Percentiles rank a stretch among this genome's conserved stretches.
Evolutionary conservation across 805 yeast genomes (phyloP).

Genomic region (Kazachstania africana): DNA sequence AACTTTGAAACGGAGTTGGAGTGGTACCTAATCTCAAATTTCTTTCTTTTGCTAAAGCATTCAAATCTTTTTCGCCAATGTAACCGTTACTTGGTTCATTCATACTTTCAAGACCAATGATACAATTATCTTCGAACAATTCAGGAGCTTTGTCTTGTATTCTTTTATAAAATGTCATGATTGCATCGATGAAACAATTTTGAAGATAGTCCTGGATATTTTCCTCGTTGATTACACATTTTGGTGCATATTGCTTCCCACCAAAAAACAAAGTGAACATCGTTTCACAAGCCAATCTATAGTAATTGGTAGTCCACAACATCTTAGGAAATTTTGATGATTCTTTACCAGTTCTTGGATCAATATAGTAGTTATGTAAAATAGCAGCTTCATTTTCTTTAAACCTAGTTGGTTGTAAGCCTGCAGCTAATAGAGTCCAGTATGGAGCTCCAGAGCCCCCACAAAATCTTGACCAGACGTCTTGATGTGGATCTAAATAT

Average conservation of each 20-base stretch:
- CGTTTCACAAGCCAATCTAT: slow-evolving; percentile 57
- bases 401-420: slow-evolving; percentile 69
- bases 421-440: slow-evolving; percentile 88
- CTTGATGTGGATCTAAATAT: slow-evolving; percentile 84
- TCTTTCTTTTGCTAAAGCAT: slow-evolving; percentile 43
- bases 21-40: slow-evolving; percentile 67
- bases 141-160: slow-evolving; percentile 33
- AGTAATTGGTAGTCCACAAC: slow-evolving; percentile 89
- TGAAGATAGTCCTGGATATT: slow-evolving; percentile 77
- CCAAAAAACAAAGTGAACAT: slow-evolving; percentile 83
- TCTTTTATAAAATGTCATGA: slow-evolving; percentile 34
- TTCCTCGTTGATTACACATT: slow-evolving; percentile 53
- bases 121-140: slow-evolving; percentile 32
- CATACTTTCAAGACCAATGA: slow-evolving; percentile 67
- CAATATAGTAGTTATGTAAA: slow-evolving; percentile 45
- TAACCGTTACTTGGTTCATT: slow-evolving; percentile 80
- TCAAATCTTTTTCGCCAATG: slow-evolving; percentile 49
- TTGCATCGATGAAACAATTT: slow-evolving; percentile 43
- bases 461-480: slow-evolving; percentile 78
- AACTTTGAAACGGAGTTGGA: slow-evolving; percentile 68
- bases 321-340: slow-evolving; percentile 50
- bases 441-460: slow-evolving; percentile 94
- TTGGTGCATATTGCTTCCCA: slow-evolving; percentile 68
- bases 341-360: slow-evolving; percentile 31
- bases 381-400: slow-evolving; percentile 67